Evolutionary conservation across 2,329 filamentous ascomycete genomes (phyloP).

Genomic region (Pseudocercospora eumusae): DNA sequence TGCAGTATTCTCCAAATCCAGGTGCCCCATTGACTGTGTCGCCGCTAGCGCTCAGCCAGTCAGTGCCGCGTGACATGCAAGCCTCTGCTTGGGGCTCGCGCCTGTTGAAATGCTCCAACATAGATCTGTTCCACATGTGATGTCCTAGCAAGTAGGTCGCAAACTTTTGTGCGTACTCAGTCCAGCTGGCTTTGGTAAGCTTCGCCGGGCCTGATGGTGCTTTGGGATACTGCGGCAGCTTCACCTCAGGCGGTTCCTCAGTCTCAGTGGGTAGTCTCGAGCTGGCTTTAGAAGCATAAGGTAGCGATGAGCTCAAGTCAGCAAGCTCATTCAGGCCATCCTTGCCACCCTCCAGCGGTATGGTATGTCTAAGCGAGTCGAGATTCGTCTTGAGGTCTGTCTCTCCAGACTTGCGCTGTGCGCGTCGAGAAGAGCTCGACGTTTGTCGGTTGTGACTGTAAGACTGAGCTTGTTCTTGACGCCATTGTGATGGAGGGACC

Average conservation of each 20-base stretch:
- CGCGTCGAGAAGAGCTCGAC: slow-evolving; percentile 19
- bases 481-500: slow-evolving; percentile 39
- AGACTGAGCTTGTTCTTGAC: slow-evolving; percentile 26
- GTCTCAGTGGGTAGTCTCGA: slow-evolving; percentile 46
- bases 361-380: slow-evolving; percentile 52
- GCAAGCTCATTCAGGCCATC: slow-evolving; percentile 56
- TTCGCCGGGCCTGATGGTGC: slow-evolving; percentile 42
- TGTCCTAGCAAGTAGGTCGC: slow-evolving; percentile 59
- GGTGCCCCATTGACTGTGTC: slow-evolving; percentile 35
- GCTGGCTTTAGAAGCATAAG: slow-evolving; percentile 59
- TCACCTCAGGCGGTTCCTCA: slow-evolving; percentile 45
- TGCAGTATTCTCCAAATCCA: slow-evolving; percentile 61
- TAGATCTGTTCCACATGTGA: slow-evolving; percentile 56
- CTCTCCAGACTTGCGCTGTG: slow-evolving; percentile 19
- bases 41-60: slow-evolving; percentile 55
- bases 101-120: slow-evolving; percentile 58
- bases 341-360: slow-evolving; percentile 49
- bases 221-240: slow-evolving; percentile 54
- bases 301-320: slow-evolving; percentile 57
- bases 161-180: slow-evolving; percentile 57
- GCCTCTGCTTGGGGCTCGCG: slow-evolving; percentile 48
- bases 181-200: slow-evolving; percentile 52
- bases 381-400: slow-evolving; percentile 38
- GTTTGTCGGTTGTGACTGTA: slow-evolving; percentile 25
- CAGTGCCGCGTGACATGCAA: slow-evolving; percentile 44